Conservation (phyloP, 1,284 basidiomycete genomes). For the Boletus mariae region DNA sequence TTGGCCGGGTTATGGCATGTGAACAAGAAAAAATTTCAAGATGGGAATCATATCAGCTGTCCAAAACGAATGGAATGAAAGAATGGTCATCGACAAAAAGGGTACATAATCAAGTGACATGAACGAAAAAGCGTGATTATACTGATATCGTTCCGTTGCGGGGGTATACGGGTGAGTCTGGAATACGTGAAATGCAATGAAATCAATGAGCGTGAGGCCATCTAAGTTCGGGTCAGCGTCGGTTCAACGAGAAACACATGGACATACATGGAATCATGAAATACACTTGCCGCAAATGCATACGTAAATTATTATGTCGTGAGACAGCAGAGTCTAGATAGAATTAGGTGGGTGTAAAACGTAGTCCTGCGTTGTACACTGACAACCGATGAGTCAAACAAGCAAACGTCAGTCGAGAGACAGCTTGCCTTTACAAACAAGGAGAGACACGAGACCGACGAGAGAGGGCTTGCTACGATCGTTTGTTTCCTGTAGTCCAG, state of each 20-base stretch:
- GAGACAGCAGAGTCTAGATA: conserved; percentile 21
- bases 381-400: not conserved
- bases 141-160: conserved; percentile 26
- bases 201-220: conserved; percentile 27
- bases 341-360: conserved; percentile 27
- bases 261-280: conserved; percentile 27
- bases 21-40: not conserved
- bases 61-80: conserved; percentile 3
- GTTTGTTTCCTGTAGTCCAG: conserved; percentile 65
- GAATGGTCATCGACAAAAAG: conserved; percentile 7
- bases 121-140: conserved; percentile 26
- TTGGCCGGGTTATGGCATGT: not conserved
- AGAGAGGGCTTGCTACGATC: conserved; percentile 21
- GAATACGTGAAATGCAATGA: conserved; percentile 22
- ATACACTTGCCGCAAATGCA: conserved; percentile 28
- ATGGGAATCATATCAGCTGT: conserved; percentile 6
- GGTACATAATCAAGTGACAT: conserved; percentile 19
- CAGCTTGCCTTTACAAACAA: conserved; percentile 27
- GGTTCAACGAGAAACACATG: not conserved
- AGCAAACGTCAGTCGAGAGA: not conserved
- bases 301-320: conserved; percentile 28
- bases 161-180: conserved; percentile 25
- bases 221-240: conserved; percentile 18
- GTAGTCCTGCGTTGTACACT: conserved; percentile 31
- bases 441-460: conserved; percentile 2